A percentile compares a stretch with the other conserved stretches of the same genome.
phyloP scores from a whole-genome alignment of 345 rosid genomes.

The Raphanus raphanistrum region DNA sequence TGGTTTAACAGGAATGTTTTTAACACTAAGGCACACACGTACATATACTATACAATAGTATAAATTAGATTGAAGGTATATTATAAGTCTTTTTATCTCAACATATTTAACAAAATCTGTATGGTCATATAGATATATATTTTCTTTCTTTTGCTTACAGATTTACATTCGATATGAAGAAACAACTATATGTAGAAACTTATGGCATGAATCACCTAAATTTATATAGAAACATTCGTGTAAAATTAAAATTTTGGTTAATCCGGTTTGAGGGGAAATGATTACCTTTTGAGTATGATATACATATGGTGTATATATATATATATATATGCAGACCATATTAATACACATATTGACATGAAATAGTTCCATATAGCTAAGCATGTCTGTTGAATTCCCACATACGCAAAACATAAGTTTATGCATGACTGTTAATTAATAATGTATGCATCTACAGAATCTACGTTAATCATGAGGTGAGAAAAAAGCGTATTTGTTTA shows the following conservation, averaged over 20 bases:
- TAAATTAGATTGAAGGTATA: not conserved
- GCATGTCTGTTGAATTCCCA: constrained; percentile 2
- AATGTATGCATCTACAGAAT: not conserved
- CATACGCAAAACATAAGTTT: not conserved
- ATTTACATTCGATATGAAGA: not conserved
- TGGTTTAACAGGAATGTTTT: not conserved
- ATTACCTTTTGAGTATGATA: constrained; percentile 6
- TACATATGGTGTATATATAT: not conserved
- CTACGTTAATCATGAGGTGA: constrained; percentile 2
- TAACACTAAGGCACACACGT: not conserved
- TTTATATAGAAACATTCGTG: not conserved
- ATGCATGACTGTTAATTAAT: not conserved
- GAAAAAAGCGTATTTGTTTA: not conserved
- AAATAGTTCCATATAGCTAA: constrained; percentile 2
- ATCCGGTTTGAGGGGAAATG: not conserved
- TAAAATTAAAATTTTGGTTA: not conserved
- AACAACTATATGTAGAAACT: not conserved
- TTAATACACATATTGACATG: not conserved
- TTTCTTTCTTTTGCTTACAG: not conserved
- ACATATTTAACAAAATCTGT: not conserved
- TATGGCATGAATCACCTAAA: not conserved
- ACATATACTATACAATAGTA: not conserved
- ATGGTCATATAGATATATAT: not conserved
- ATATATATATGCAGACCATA: not conserved
- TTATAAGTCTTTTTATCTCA: not conserved